Evolutionary conservation across 345 rosid genomes (phyloP).

Genomic region (Geranium rotundifolium): DNA sequence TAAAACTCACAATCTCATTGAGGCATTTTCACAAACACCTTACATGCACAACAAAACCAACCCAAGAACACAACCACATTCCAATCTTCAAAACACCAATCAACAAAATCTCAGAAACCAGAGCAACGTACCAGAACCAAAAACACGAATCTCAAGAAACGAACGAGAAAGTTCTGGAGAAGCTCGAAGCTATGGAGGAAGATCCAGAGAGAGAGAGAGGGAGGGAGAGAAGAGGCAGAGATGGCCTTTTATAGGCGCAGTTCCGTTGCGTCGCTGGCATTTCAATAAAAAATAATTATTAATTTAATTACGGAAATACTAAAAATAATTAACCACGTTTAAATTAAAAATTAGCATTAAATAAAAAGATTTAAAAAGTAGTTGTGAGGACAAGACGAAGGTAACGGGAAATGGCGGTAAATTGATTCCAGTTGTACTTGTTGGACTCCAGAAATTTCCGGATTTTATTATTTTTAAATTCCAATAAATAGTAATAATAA

Average conservation of each 20-base stretch:
- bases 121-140: not conserved
- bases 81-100: not conserved
- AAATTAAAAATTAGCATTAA: no score
- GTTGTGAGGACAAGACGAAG: not conserved
- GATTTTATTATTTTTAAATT: not conserved
- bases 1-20: not conserved
- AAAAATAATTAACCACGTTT: not conserved
- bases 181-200: not conserved
- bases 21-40: not conserved
- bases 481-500: no score
- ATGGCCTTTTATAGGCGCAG: constrained; percentile 27
- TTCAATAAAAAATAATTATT: no score
- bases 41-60: not conserved
- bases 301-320: not conserved
- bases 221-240: constrained; percentile 4
- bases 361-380: not conserved
- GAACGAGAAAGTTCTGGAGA: not conserved
- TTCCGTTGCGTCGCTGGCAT: not conserved
- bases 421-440: not conserved
- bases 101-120: not conserved
- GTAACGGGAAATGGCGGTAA: not conserved
- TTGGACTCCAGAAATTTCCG: not conserved
- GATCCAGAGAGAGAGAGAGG: constrained; percentile 19
- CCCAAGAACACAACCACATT: not conserved
- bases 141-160: constrained; percentile 4